These are phyloP conservation scores for Hypoxylon sp. DNA, from an alignment of 2,329 filamentous ascomycete species.

Conservation along the genomic window DNA sequence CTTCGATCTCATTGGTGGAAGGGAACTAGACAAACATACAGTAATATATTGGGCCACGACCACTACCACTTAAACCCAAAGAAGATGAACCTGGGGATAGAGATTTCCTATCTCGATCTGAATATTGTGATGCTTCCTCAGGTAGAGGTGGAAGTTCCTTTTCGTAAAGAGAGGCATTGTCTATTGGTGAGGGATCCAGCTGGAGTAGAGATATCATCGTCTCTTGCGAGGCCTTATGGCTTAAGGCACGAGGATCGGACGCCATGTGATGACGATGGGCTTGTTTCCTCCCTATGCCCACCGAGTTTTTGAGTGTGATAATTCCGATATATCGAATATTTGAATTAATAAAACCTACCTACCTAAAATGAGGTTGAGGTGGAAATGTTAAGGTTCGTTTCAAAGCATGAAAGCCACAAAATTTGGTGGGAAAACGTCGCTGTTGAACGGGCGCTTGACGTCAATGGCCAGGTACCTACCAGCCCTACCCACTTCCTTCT, in stretches of 20 bases:
- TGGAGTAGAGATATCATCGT: conserved; percentile 74
- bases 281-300: too few relatives aligned
- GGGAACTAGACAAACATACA: conserved; percentile 57
- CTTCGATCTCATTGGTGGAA: conserved; percentile 16
- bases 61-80: conserved; percentile 67
- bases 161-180: conserved; percentile 58
- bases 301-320: too few relatives aligned
- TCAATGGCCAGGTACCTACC: too few relatives aligned
- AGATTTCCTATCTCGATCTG: conserved; percentile 48
- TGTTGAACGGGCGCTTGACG: too few relatives aligned
- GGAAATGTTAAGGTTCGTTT: too few relatives aligned
- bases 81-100: conserved; percentile 52
- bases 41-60: conserved; percentile 79
- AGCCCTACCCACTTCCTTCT: too few relatives aligned
- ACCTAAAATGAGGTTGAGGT: too few relatives aligned
- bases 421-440: too few relatives aligned
- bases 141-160: conserved; percentile 55
- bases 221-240: conserved; percentile 56
- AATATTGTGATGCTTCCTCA: conserved; percentile 48
- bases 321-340: too few relatives aligned
- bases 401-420: too few relatives aligned
- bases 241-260: conserved; percentile 48
- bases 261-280: too few relatives aligned
- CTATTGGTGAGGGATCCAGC: conserved; percentile 84
- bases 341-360: too few relatives aligned